Base-by-base conservation (phyloP, 768 basidiomycete genomes). In the Leccinum boreale region DNA sequence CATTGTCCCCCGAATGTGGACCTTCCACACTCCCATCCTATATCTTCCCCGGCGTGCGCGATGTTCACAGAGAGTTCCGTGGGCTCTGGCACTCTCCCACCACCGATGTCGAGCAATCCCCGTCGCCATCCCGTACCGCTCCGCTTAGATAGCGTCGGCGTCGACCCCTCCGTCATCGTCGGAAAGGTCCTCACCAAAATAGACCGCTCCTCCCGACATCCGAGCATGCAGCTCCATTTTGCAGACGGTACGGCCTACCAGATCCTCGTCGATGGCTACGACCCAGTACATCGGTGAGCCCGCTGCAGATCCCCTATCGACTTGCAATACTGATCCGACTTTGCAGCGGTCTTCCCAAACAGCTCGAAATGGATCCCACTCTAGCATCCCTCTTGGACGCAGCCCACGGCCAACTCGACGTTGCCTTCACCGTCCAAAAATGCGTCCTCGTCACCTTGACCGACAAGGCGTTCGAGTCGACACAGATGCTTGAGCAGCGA, bases 221-320 rank as follows among this genome's bases (percentile, higher is more conserved):
- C 81, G 1, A 70, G 70, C 39, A 68, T 82, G 56, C 80, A 79
- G n/a, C 70, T 83, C 36, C 70, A 75, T 53, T 83, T 81, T 58
- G 58, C 74, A 39, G 81, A 82, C 63, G 62, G 72, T 14, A 75
- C 76, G 4, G 60, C 69, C 17, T 77, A 75, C 56, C 81, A 82
- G 63, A 69, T 87, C 52, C 79, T 79, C n/a, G 79, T 87, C 36
- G 85, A 85, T 50, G 85, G 85, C 3, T 86, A 87, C 67, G 74
- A 84, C 61, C 85, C 85, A 1, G 58, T 71, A 14, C 76, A 81
- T 63, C 79, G 73, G 70, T 72, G 55, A 58, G 72, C 59, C 44
- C 29, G 33, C 29, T 23, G n/a, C 8, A 28, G 3, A 4, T 39
- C 19, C 29, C 15, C 9, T 9, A 4, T 7, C 50, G 42, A 33